Base-by-base conservation (phyloP, 1,284 basidiomycete genomes). In the Heliocybe sulcata region DNA sequence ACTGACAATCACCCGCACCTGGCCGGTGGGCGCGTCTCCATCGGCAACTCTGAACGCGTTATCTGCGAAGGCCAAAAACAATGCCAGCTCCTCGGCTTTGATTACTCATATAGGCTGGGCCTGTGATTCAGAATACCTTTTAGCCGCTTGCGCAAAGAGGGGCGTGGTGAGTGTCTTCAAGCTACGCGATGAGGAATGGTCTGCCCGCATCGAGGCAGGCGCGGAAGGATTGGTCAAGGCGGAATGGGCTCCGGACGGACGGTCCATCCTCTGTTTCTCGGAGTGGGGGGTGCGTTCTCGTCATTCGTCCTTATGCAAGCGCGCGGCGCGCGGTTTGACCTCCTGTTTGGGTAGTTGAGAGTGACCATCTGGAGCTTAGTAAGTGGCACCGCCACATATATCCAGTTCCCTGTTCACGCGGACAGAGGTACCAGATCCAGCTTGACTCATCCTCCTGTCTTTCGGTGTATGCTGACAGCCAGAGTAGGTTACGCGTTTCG, bases 241-340 rank as follows among this genome's bases (percentile, higher is more conserved):
- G 14, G 90, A 93, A 65, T 95, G 92, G 92, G 88, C 87, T 0
- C 87, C 86, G 2, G 87, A 90, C 61, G 90, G 88, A 8, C 76
- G 90, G 45, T 82, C 82, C 16, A 74, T 94, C 2, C 69, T 94
- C n/a, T 92, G 89, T 60, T 94, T 92, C 69, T 91, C 90, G 2
- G 89, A 93, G 60, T 90, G 89, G 83, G 87, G 86, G 60, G 92
- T 94, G 70, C 74, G 90, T 81, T 3, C 33, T 54, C 4, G n/a
- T 47, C 51, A 23, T 51, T 25, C 23, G 26, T 52, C 52, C 26
- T 35, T 33, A 14, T 33, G 14, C 16, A n/a, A 25, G 23, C 38
- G 38, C 19, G 6, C 16, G 38, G 8, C 3, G 12, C 4, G 38
- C 6, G 45, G 19, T 33, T 11, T 50, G 42, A 35, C 26, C 19